Base-by-base conservation (phyloP, 768 basidiomycete species). In the Phanerochaete sordida region DNA sequence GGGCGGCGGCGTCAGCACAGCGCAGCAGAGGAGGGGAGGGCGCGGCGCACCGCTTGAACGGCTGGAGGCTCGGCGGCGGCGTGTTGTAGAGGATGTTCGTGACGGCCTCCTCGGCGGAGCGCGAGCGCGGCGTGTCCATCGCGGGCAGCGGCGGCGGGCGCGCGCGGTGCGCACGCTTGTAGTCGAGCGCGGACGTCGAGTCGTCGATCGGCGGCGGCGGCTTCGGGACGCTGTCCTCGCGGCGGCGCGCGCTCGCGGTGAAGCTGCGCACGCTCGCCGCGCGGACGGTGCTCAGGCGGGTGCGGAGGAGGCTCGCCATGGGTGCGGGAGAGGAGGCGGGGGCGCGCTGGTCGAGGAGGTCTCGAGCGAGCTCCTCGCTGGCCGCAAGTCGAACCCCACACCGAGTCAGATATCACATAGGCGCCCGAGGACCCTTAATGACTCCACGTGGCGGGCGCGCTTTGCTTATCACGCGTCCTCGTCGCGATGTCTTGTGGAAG, bases 21-120 rank as follows among this genome's bases (percentile, higher is more conserved):
- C n/a, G n/a, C n/a, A n/a, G n/a, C n/a, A n/a, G n/a, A n/a, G n/a
- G n/a, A n/a, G n/a, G n/a, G n/a, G n/a, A n/a, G n/a, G n/a, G n/a
- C n/a, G 39, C 7, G 24, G 76, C 83, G 63, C 66, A 93, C 93
- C 90, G 92, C 82, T 95, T 95, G 76, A 87, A 97, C 1, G 94
- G 94, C 69, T 95, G 91, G 50, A 91, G 72, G 69, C 89, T 94
- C 3, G 93, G 92, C 24, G 93, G 91, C 9, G 93, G 93, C 2
- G 95, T 95, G 69, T 98, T 97, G 77, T 98, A 98, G 15, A 98
- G 77, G 67, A 98, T 98, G 69, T 98, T 98, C 31, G 94, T 95
- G 33, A 98, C 96, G 30, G 96, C 94, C 75, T 98, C 94, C 73
- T 97, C 95, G 21, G 95, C 95, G 11, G 83, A 88, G 50, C 93